Evolutionary conservation across 1,139 yeast genomes (phyloP).

Genomic region (Taphrina betulina): DNA sequence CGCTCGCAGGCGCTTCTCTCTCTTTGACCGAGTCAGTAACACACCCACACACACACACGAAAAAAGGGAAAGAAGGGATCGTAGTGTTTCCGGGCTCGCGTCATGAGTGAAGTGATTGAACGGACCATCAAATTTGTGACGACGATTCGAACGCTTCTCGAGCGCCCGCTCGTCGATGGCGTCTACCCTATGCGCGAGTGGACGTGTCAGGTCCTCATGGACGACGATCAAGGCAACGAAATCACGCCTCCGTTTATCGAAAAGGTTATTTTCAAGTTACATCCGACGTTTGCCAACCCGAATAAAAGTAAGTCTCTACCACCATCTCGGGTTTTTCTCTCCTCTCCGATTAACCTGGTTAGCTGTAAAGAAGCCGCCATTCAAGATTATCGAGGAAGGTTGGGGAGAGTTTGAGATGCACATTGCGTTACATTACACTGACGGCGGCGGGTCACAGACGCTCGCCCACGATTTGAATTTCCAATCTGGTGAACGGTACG

Average conservation of each 20-base stretch:
- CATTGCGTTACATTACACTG: conserved; percentile 71
- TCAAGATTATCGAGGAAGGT: conserved; percentile 86
- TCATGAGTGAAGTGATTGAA: conserved; percentile 23
- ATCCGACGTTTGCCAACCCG: conserved; percentile 93
- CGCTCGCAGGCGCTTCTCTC: no score
- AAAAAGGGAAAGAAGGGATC: no score
- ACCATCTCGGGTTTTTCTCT: no score
- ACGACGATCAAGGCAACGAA: conserved; percentile 78
- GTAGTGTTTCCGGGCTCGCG: no score
- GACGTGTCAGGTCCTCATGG: conserved; percentile 72
- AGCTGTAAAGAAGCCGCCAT: conserved; percentile 79
- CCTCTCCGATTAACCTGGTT: not conserved
- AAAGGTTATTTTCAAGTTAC: conserved; percentile 86
- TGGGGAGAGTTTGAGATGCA: conserved; percentile 98
- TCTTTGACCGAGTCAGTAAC: no score
- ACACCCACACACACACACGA: no score
- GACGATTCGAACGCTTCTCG: conserved; percentile 52
- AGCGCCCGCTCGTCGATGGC: conserved; percentile 82
- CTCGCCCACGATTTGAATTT: conserved; percentile 88
- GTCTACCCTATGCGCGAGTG: conserved; percentile 95
- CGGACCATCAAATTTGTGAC: conserved; percentile 31
- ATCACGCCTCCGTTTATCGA: conserved; percentile 87
- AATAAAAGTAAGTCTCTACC: conserved; percentile 57
- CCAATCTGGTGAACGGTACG: conserved; percentile 65
- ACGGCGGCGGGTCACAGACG: conserved; percentile 84